A percentile compares a stretch with the other conserved stretches of the same genome.
These are phyloP conservation scores for Melanopsichium pennsylvanicum DNA, from an alignment of 1,284 basidiomycete species.

Conservation along the genomic window DNA sequence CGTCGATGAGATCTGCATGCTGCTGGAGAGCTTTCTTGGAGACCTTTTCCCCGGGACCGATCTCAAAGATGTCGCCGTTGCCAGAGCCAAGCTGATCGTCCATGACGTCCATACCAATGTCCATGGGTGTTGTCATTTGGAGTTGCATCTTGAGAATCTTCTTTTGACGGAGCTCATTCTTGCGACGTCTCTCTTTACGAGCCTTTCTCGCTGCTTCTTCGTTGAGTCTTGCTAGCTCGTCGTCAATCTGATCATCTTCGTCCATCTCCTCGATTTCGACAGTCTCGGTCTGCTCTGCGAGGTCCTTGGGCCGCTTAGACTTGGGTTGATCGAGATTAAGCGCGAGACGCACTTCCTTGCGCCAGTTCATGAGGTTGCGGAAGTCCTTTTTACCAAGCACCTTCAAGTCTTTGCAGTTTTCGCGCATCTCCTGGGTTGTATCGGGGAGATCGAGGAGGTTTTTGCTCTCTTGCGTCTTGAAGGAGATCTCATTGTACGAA, in stretches of 20 bases:
- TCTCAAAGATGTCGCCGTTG: slow-evolving; percentile 57
- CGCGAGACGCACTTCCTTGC: slow-evolving; percentile 76
- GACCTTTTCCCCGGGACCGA: slow-evolving; percentile 44
- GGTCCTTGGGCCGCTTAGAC: slow-evolving; percentile 39
- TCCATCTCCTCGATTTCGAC: slow-evolving; percentile 72
- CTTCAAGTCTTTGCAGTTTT: slow-evolving; percentile 89
- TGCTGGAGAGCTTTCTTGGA: slow-evolving; percentile 28
- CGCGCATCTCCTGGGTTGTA: slow-evolving; percentile 77
- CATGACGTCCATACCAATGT: slow-evolving; percentile 82
- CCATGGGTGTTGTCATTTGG: slow-evolving; percentile 93
- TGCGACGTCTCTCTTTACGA: slow-evolving; percentile 79
- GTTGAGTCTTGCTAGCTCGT: slow-evolving; percentile 82
- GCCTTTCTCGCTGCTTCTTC: slow-evolving; percentile 80
- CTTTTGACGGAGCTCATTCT: slow-evolving; percentile 86
- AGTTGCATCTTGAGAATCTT: slow-evolving; percentile 95
- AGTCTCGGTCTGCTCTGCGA: slow-evolving; percentile 66
- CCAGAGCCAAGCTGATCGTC: slow-evolving; percentile 58
- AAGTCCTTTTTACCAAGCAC: slow-evolving; percentile 98
- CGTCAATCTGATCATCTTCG: slow-evolving; percentile 71
- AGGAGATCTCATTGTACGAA: slow-evolving; percentile 82
- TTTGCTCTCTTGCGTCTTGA: slow-evolving; percentile 73
- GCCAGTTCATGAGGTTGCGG: slow-evolving; percentile 90
- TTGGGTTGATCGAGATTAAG: slow-evolving; percentile 52
- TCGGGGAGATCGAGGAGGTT: slow-evolving; percentile 73
- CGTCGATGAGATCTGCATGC: slow-evolving; percentile 70